Base-by-base conservation (phyloP, 768 basidiomycete genomes). In the Naganishia vishniacii region DNA sequence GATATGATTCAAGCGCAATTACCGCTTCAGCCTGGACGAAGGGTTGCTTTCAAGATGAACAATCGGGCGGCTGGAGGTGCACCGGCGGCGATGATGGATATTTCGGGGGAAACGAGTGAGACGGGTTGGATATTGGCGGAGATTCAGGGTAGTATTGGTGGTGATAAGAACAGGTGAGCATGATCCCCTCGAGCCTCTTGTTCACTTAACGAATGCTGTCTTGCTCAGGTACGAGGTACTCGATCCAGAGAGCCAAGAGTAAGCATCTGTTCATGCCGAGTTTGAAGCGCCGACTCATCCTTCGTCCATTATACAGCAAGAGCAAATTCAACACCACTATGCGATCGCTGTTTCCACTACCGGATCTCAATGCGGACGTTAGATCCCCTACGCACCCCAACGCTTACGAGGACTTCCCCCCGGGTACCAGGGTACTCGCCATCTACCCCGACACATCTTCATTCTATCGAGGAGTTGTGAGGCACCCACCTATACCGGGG, bases 371-470 rank as follows among this genome's bases (percentile, higher is more conserved):
- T n/a, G 74, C 71, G 0, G 68, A 74, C 11, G 18, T 62, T 4
- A 59, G 62, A 42, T 64, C 69, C 56, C 72, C 71, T 0, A 73
- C 78, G 0, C 77, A 79, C 58, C 79, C 79, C 0, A 64, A 68
- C 32, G 70, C 74, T 31, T 69, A 73, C 23, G 71, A 71, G 32
- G 74, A 77, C 41, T 76, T 69, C 61, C 73, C 78, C 0, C 32
- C 62, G 6, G 72, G 72, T 1, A 70, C 73, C 0, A 58, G 65
- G 20, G 78, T 80, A 40, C 72, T 80, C 61, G 79, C 76, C 8
- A 67, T 79, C 18, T 81, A 80, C 47, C 80, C 80, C 13, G 79
- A 79, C 29, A 81, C 80, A 20, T 79, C 79, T 0, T 71, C 75
- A 0, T 80, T 81, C 68, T 81, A 81, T 66, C 70, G 71, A 2